These are phyloP conservation scores for Lachancea dasiensis DNA, from an alignment of 805 yeast genomes.

Conservation along the genomic window DNA sequence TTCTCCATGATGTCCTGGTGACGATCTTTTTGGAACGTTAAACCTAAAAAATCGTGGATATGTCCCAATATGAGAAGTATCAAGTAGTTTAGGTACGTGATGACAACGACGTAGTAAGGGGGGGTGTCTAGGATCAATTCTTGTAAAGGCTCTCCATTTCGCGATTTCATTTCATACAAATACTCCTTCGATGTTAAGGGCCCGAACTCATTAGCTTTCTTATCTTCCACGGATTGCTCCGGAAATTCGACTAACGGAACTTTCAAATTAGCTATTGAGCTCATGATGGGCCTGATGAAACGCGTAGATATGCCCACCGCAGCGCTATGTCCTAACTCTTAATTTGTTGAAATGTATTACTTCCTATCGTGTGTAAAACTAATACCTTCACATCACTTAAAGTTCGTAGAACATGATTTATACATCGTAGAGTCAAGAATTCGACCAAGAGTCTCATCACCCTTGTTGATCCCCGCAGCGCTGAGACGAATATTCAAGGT, in stretches of 20 bases:
- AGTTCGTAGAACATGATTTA: too few relatives aligned
- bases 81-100: constrained; percentile 82
- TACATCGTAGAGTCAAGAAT: too few relatives aligned
- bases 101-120: constrained; percentile 67
- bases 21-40: constrained; percentile 58
- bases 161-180: constrained; percentile 55
- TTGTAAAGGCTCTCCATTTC: constrained; percentile 49
- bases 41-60: constrained; percentile 80
- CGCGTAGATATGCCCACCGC: too few relatives aligned
- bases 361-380: too few relatives aligned
- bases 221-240: constrained; percentile 33
- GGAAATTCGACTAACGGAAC: constrained; percentile 35
- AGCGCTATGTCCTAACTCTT: too few relatives aligned
- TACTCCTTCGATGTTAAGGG: constrained; percentile 56
- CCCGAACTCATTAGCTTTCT: constrained; percentile 67
- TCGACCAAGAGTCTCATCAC: too few relatives aligned
- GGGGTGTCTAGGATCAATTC: constrained; percentile 76
- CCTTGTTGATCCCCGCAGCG: too few relatives aligned
- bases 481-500: too few relatives aligned
- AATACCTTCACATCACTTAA: too few relatives aligned
- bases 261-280: constrained; percentile 15
- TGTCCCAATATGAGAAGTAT: constrained; percentile 86
- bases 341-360: too few relatives aligned
- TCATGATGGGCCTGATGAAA: constrained; percentile 10
- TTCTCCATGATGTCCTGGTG: constrained; percentile 63